Conservation (phyloP, 208 protist species). For the Acanthamoeba divionensis region DNA sequence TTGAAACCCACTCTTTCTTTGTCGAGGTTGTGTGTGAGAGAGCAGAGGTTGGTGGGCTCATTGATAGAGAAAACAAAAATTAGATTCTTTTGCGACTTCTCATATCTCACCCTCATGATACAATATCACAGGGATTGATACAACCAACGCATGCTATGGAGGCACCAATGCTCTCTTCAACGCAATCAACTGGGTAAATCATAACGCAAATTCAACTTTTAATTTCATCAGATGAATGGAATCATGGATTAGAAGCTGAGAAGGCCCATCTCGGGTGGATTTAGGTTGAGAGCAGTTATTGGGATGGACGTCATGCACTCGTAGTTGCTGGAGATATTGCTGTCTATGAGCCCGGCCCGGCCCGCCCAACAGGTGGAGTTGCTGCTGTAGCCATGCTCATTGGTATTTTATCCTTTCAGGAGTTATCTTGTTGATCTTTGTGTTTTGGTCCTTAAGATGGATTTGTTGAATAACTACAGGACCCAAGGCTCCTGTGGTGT, state of each 20-base stretch:
- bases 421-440: no score
- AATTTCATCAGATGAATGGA: not conserved
- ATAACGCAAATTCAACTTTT: not conserved
- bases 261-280: not conserved
- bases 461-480: no score
- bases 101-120: not conserved
- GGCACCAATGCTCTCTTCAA: slow-evolving; percentile 89
- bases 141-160: slow-evolving; percentile 91
- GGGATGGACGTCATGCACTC: slow-evolving; percentile 86
- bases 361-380: slow-evolving; percentile 67
- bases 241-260: no score
- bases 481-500: slow-evolving; percentile 81
- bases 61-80: not conserved
- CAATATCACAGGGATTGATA: slow-evolving; percentile 81
- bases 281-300: slow-evolving; percentile 56
- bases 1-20: not conserved
- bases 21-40: not conserved
- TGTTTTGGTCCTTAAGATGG: no score
- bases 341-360: slow-evolving; percentile 77
- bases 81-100: not conserved
- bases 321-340: slow-evolving; percentile 90
- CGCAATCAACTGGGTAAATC: slow-evolving; percentile 84
- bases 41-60: not conserved
- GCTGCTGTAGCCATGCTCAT: slow-evolving; percentile 89
- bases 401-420: no score